Base-by-base conservation (phyloP, 495 filamentous ascomycete species). In the Parathielavia appendiculata region DNA sequence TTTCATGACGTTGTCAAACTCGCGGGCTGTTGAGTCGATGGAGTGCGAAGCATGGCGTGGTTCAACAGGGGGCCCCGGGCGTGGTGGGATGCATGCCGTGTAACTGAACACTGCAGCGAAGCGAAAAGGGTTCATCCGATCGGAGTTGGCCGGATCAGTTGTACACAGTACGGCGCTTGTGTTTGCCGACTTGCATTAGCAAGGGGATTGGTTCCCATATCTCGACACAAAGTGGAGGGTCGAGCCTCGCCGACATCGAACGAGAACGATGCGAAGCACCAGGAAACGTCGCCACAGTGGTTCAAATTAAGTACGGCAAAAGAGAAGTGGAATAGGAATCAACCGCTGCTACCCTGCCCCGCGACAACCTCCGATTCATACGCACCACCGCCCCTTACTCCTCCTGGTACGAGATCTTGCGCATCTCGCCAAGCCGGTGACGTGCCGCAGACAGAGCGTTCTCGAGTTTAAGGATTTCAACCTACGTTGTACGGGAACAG, bases 391-490 rank as follows among this genome's bases (percentile, higher is more conserved):
- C 35, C 13, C 26, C 34, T 34, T 63, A 78, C 48, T 96, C 88
- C 68, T 96, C 90, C 63, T 89, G 91, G 77, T 98, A 98, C 1
- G 89, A 93, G 46, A 97, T 89, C 84, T 97, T 98, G 73, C 93
- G 85, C 95, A 98, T 97, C 79, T 98, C 93, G 58, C 93, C 93
- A 39, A 98, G 75, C 50, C 91, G 79, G 67, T 87, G 83, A 62
- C 93, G 80, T 19, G 93, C 92, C 35, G 86, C 79, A n/a, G 83
- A 75, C 30, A 98, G 80, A 54, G 79, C 75, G 71, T 97, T 97
- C 75, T 97, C 93, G 50, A 98, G 82, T 75, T 97, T 90, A 40
- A 97, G 80, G 49, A 98, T 97, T 75, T 97, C 92, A 66, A 98
- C 93, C 92, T 97, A 60, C 57, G 32, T 58, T 11, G 51, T 16